phyloP scores from a whole-genome alignment of 805 yeast genomes.

The Barnettozyma sucrosica region DNA sequence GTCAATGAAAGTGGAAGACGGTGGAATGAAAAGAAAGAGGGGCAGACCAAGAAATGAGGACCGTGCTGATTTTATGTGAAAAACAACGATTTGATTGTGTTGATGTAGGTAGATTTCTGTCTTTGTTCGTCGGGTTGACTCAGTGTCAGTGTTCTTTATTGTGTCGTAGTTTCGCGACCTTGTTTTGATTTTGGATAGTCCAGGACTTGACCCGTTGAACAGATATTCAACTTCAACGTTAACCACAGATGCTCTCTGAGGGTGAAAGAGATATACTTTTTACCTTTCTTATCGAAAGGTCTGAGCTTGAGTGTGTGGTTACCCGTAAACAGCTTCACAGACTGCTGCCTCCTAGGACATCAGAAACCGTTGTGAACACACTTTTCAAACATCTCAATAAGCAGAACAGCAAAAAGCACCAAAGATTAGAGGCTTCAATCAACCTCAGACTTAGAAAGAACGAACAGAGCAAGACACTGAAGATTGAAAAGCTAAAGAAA shows the following conservation, averaged over 20 bases:
- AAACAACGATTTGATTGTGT: background rate
- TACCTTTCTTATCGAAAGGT: conserved; percentile 16
- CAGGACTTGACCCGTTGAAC: too few species aligned
- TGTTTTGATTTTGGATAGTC: background rate
- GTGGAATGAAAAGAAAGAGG: conserved; percentile 31
- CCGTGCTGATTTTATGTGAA: background rate
- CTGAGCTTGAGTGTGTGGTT: conserved; percentile 6
- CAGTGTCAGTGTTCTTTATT: too few species aligned
- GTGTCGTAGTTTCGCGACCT: background rate
- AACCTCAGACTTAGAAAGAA: background rate
- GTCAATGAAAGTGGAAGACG: conserved; percentile 65
- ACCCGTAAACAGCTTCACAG: conserved; percentile 8
- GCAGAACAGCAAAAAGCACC: background rate
- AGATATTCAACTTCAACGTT: background rate
- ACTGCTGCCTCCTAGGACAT: conserved; percentile 14
- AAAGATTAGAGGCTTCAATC: conserved; percentile 6
- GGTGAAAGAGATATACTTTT: conserved; percentile 14
- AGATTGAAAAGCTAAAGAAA: background rate
- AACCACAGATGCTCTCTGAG: conserved; percentile 14
- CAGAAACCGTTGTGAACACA: conserved; percentile 2
- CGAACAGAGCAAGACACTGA: background rate
- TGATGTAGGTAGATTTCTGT: too few species aligned
- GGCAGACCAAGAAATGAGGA: conserved; percentile 34
- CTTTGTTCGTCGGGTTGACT: too few species aligned
- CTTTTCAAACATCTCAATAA: conserved; percentile 8